Percentiles rank a stretch among this genome's conserved stretches.
These are phyloP conservation scores for Botrytis porri DNA, from an alignment of 2,329 filamentous ascomycete species.

Conservation along the genomic window DNA sequence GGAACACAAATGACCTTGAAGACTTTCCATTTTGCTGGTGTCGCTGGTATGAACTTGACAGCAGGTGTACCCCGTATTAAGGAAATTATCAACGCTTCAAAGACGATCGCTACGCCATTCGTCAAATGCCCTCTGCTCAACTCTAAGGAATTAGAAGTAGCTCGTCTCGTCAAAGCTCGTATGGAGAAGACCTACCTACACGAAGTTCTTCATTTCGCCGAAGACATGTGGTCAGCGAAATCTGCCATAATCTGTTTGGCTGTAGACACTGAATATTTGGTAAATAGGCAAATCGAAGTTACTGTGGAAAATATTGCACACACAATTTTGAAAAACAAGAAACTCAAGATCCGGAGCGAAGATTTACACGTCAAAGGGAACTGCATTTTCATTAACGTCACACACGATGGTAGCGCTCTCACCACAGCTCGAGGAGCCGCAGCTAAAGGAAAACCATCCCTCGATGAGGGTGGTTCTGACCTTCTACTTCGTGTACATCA, in stretches of 20 bases:
- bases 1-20: constrained; percentile 99
- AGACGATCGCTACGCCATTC: constrained; percentile 88
- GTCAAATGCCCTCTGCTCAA: constrained; percentile 84
- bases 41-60: constrained; percentile 98
- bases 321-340: constrained; percentile 77
- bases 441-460: constrained; percentile 32
- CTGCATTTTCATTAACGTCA: constrained; percentile 70
- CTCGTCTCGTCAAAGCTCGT: constrained; percentile 85
- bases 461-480: constrained; percentile 55
- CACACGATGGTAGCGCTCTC: constrained; percentile 50
- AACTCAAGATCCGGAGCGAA: constrained; percentile 68
- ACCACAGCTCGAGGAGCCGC: constrained; percentile 27
- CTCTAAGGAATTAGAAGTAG: constrained; percentile 69
- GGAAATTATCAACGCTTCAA: constrained; percentile 99
- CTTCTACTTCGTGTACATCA: constrained; percentile 78
- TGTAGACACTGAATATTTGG: constrained; percentile 75
- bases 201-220: constrained; percentile 76
- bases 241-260: constrained; percentile 75
- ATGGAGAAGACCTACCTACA: constrained; percentile 93
- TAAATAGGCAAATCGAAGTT: constrained; percentile 79
- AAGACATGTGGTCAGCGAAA: constrained; percentile 82
- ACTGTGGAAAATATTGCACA: constrained; percentile 67
- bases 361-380: constrained; percentile 62
- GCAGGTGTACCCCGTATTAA: constrained; percentile 99
- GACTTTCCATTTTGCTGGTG: constrained; percentile 99